These are phyloP conservation scores for Kuraishia hungarica DNA, from an alignment of 805 yeast species.

Conservation along the genomic window DNA sequence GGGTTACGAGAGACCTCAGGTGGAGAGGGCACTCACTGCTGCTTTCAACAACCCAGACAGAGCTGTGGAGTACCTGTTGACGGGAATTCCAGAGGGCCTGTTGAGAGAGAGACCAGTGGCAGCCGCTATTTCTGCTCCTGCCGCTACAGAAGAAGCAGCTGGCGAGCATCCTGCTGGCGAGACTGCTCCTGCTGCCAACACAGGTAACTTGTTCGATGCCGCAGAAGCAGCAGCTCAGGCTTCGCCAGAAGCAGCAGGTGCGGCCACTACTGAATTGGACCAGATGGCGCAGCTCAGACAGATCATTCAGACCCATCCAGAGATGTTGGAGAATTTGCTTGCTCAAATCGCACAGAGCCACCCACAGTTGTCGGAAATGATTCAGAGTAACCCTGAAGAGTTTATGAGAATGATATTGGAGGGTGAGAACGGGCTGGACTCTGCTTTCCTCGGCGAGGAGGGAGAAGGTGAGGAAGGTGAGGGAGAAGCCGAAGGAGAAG, in stretches of 20 bases:
- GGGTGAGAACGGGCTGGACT: constrained; percentile 44
- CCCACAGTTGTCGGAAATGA: constrained; percentile 77
- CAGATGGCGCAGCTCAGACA: constrained; percentile 58
- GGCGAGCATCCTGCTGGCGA: constrained; percentile 19
- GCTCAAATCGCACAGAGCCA: constrained; percentile 74
- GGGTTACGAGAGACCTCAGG: constrained; percentile 89
- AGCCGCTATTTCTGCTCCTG: constrained; percentile 15
- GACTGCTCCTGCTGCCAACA: constrained; percentile 7
- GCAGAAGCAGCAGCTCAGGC: constrained; percentile 30
- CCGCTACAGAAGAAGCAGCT: constrained; percentile 7
- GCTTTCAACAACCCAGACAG: constrained; percentile 97
- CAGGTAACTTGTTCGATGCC: constrained; percentile 43
- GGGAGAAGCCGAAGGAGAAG: constrained; percentile 31
- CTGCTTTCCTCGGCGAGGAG: constrained; percentile 28
- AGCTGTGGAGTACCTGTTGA: constrained; percentile 89
- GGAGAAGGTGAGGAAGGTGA: constrained; percentile 28
- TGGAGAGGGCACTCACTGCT: constrained; percentile 84
- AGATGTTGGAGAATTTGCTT: constrained; percentile 73
- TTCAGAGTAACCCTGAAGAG: constrained; percentile 84
- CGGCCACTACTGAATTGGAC: constrained; percentile 20
- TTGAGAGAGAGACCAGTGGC: constrained; percentile 14
- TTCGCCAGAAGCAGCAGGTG: constrained; percentile 14
- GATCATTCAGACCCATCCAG: constrained; percentile 79
- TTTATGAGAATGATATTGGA: constrained; percentile 68
- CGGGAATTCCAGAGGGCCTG: constrained; percentile 74